Evolutionary conservation across 805 yeast species (phyloP).

Genomic region (Cyberlindnera japonica): DNA sequence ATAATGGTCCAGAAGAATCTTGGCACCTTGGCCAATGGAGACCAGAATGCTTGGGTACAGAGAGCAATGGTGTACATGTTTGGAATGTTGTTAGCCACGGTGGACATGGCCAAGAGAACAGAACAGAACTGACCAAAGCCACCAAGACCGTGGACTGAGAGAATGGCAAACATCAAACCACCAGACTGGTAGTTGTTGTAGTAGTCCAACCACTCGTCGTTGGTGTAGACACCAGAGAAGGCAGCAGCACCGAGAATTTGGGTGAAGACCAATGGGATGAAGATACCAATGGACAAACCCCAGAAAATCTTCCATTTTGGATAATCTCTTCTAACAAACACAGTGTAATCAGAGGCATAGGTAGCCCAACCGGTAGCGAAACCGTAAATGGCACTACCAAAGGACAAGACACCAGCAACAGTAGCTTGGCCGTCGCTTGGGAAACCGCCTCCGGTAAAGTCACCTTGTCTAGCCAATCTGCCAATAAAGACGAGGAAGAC

Average conservation of each 20-base stretch:
- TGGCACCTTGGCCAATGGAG: conserved; percentile 69
- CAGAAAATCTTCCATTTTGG: conserved; percentile 57
- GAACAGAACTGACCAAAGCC: conserved; percentile 89
- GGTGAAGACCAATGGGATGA: conserved; percentile 65
- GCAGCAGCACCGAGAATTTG: conserved; percentile 85
- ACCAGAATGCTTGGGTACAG: conserved; percentile 83
- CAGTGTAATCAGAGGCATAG: conserved; percentile 88
- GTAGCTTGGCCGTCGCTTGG: conserved; percentile 54
- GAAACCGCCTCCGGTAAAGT: conserved; percentile 51
- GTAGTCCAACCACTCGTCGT: conserved; percentile 41
- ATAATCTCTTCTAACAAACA: conserved; percentile 71
- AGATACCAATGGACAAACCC: conserved; percentile 60
- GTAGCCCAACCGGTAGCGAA: conserved; percentile 95
- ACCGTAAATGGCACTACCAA: conserved; percentile 81
- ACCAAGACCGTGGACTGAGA: conserved; percentile 76
- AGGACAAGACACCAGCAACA: conserved; percentile 74
- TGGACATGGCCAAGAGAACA: conserved; percentile 79
- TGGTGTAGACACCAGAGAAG: conserved; percentile 58
- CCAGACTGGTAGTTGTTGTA: conserved; percentile 62
- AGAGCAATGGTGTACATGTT: conserved; percentile 89
- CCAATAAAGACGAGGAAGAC: conserved; percentile 77
- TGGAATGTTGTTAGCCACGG: conserved; percentile 89
- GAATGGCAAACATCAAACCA: conserved; percentile 76
- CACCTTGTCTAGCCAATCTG: conserved; percentile 63
- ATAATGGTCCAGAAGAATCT: conserved; percentile 76